Evolutionary conservation across 208 protist genomes (phyloP).

Genomic region (Leishmania gerbilli): DNA sequence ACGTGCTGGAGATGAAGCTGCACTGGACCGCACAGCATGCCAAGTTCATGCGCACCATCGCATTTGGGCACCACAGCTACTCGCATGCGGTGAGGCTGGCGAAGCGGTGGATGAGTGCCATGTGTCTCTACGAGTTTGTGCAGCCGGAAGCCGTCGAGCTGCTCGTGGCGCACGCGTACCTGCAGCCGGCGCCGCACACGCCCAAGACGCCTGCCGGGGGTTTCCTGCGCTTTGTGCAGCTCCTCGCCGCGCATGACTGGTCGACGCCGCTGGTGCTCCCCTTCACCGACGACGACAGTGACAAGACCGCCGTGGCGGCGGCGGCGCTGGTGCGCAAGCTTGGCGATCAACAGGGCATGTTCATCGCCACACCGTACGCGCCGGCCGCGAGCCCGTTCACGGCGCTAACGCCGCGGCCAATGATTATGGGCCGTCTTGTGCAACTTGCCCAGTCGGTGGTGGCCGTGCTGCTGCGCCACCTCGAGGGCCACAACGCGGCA

Average conservation of each 20-base stretch:
- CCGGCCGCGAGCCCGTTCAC: conserved; percentile 80
- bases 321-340: conserved; percentile 54
- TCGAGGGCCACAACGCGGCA: conserved; percentile 34
- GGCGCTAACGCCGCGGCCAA: conserved; percentile 70
- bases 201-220: conserved; percentile 70
- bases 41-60: conserved; percentile 76
- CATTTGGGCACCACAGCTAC: conserved; percentile 80
- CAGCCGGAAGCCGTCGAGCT: conserved; percentile 84
- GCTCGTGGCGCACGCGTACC: conserved; percentile 80
- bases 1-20: conserved; percentile 81
- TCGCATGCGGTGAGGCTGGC: conserved; percentile 70
- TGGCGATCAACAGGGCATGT: conserved; percentile 77
- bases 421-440: conserved; percentile 85
- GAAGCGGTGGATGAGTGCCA: conserved; percentile 82
- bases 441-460: conserved; percentile 67
- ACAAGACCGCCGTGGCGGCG: conserved; percentile 43
- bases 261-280: conserved; percentile 73
- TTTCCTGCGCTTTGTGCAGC: conserved; percentile 81
- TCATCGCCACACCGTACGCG: conserved; percentile 82
- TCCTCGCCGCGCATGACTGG: conserved; percentile 83
- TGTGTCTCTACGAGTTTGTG: conserved; percentile 82
- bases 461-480: conserved; percentile 44
- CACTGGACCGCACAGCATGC: conserved; percentile 87
- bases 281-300: conserved; percentile 53
- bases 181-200: conserved; percentile 29